Evolutionary conservation across 805 yeast genomes (phyloP).

Genomic region (Vanderwaltozyma tropicalis): DNA sequence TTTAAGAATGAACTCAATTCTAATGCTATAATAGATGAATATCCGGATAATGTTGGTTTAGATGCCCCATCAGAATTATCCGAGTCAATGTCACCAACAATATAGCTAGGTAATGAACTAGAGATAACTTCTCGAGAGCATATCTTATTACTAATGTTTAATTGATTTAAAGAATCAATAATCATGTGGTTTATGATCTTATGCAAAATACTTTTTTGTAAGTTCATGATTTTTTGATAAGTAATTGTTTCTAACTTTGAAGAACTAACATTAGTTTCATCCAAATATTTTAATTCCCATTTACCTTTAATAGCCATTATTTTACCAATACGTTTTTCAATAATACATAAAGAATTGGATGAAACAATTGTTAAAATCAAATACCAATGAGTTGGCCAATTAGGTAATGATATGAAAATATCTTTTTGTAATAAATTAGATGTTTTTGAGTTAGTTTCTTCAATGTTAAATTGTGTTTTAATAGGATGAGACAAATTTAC

Average conservation of each 20-base stretch:
- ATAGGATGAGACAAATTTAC: slow-evolving; percentile 17
- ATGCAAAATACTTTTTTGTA: slow-evolving; percentile 25
- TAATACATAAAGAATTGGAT: slow-evolving; percentile 23
- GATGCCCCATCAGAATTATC: not conserved
- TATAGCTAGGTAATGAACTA: slow-evolving; percentile 16
- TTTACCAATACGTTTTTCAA: slow-evolving; percentile 28
- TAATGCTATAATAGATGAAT: slow-evolving; percentile 18
- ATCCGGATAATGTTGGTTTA: not conserved
- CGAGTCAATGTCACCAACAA: slow-evolving; percentile 4
- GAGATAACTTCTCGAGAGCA: slow-evolving; percentile 12
- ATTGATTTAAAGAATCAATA: slow-evolving; percentile 27
- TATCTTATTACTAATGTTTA: slow-evolving; percentile 22
- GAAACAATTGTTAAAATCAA: slow-evolving; percentile 26
- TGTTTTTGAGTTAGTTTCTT: not conserved
- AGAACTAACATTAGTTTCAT: slow-evolving; percentile 14
- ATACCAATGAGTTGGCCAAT: slow-evolving; percentile 31
- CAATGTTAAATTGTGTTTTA: slow-evolving; percentile 10
- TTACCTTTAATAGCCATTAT: slow-evolving; percentile 22
- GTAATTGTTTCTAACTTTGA: slow-evolving; percentile 26
- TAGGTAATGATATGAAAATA: slow-evolving; percentile 24
- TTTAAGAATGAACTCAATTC: slow-evolving; percentile 25
- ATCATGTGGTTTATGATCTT: slow-evolving; percentile 29
- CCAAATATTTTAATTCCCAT: slow-evolving; percentile 27
- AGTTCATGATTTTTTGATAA: slow-evolving; percentile 23
- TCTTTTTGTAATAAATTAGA: slow-evolving; percentile 18